phyloP scores from a whole-genome alignment of 192 early-diverging fungal genomes.

The Dissophora globulifera region DNA sequence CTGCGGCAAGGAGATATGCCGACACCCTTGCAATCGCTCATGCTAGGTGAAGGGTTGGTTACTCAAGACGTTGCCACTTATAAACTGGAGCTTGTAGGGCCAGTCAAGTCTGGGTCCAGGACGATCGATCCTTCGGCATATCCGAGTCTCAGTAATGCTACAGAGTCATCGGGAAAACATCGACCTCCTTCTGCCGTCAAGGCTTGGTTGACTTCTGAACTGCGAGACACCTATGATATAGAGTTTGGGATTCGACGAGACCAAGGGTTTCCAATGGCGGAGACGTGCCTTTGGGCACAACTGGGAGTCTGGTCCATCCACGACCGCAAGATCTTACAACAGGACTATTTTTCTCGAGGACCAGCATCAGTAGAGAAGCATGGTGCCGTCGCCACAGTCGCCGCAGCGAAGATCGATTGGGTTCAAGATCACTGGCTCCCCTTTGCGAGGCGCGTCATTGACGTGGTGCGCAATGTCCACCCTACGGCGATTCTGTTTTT shows the following conservation, averaged over 20 bases:
- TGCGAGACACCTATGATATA: slow-evolving; percentile 25
- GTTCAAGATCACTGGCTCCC: slow-evolving; percentile 54
- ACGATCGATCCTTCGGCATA: slow-evolving; percentile 35
- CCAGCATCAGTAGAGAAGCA: too few species aligned
- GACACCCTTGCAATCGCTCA: slow-evolving; percentile 59
- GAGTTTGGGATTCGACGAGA: slow-evolving; percentile 52
- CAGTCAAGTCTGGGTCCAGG: slow-evolving; percentile 26
- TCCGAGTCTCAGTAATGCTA: too few species aligned
- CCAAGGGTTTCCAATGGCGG: slow-evolving; percentile 34
- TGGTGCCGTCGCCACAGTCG: background rate
- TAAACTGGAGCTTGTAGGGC: slow-evolving; percentile 21
- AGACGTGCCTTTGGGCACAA: slow-evolving; percentile 60
- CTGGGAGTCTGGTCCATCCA: slow-evolving; percentile 62
- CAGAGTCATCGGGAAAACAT: too few species aligned
- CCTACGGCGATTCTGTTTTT: slow-evolving; percentile 59
- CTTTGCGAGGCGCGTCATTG: slow-evolving; percentile 46
- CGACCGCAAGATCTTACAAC: slow-evolving; percentile 22
- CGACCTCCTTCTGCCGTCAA: too few species aligned
- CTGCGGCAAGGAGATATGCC: slow-evolving; percentile 63
- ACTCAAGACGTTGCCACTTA: slow-evolving; percentile 47
- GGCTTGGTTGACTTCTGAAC: slow-evolving; percentile 55
- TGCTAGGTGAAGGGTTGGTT: slow-evolving; percentile 53
- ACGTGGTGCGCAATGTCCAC: slow-evolving; percentile 51
- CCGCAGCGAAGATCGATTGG: slow-evolving; percentile 12
- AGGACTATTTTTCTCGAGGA: slow-evolving; percentile 59